These are phyloP conservation scores for Vigna unguiculata DNA, from an alignment of 306 rosid species.

Conservation along the genomic window DNA sequence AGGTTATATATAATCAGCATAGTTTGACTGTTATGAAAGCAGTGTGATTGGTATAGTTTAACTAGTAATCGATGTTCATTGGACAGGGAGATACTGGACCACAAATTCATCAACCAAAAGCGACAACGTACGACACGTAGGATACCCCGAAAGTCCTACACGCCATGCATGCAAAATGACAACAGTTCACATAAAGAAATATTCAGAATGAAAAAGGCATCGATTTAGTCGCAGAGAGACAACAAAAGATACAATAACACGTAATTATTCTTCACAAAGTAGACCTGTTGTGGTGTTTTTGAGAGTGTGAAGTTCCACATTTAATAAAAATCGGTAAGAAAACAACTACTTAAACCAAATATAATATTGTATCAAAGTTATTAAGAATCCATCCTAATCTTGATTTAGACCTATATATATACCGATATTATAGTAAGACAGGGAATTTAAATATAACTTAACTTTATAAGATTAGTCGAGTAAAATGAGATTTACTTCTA, in stretches of 20 bases:
- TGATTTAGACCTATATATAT: too few relatives aligned
- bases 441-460: too few relatives aligned
- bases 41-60: not conserved
- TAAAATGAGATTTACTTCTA: too few relatives aligned
- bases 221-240: not conserved
- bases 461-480: too few relatives aligned
- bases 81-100: constrained; percentile 43
- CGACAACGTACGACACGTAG: constrained; percentile 14
- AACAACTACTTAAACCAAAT: too few relatives aligned
- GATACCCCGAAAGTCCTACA: not conserved
- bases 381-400: too few relatives aligned
- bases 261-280: not conserved
- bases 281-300: too few relatives aligned
- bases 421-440: too few relatives aligned
- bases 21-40: constrained; percentile 17
- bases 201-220: not conserved
- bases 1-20: not conserved
- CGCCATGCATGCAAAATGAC: not conserved
- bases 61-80: not conserved
- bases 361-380: too few relatives aligned
- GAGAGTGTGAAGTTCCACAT: too few relatives aligned
- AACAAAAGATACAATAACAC: not conserved
- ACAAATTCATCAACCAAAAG: constrained; percentile 30
- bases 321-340: too few relatives aligned
- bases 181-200: constrained; percentile 16